phyloP scores from a whole-genome alignment of 306 rosid genomes.

The Lathyrus aphaca region DNA sequence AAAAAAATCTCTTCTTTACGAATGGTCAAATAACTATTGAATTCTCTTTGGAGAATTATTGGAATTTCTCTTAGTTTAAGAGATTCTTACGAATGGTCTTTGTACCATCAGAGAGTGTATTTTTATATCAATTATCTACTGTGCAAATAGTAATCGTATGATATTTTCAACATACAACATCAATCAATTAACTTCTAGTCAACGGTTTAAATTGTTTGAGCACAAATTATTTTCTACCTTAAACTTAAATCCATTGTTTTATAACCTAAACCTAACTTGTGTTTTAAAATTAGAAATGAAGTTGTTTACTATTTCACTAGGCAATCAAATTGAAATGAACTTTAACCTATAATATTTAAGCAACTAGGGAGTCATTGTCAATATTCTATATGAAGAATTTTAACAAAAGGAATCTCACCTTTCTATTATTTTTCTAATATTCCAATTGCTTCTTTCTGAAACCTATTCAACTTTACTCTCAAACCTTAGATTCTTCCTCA shows the following conservation, averaged over 20 bases:
- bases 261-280: background rate
- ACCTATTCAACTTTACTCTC: constrained; percentile 15
- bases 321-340: background rate
- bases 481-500: constrained; percentile 29
- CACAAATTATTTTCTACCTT: background rate
- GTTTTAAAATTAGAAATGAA: background rate
- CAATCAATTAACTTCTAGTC: background rate
- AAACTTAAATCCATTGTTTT: background rate
- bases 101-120: too few species aligned
- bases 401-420: constrained; percentile 37
- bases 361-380: constrained; percentile 4
- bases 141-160: too few species aligned
- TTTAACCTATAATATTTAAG: background rate
- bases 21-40: too few species aligned
- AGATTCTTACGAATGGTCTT: too few species aligned
- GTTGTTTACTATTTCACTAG: background rate
- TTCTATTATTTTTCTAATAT: constrained; percentile 27
- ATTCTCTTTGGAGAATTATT: too few species aligned
- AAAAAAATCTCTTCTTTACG: too few species aligned
- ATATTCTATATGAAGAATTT: constrained; percentile 5
- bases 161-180: background rate
- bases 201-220: background rate
- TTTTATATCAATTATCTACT: too few species aligned
- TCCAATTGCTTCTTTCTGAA: background rate
- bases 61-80: too few species aligned